Base-by-base conservation (phyloP, 805 yeast species). In the Kockiozyma suomiensis region DNA sequence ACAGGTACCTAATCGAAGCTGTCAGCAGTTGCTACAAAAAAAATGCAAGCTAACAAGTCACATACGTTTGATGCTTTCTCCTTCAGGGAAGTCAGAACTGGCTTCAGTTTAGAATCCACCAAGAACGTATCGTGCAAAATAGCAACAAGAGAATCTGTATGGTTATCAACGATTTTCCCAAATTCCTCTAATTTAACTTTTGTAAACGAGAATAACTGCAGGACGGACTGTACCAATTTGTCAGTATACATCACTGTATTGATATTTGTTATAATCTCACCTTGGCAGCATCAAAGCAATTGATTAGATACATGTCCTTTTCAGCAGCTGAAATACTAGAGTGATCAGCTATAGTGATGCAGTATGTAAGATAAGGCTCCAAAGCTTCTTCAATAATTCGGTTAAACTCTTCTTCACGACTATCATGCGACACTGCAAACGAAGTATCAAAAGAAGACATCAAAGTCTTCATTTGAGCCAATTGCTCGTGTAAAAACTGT, bases 401-500 rank as follows among this genome's bases (percentile, higher is more conserved):
- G 32, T 59, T 56, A 35, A 71, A 51, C 17, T 52, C 64, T 19
- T 60, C 41, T 7, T 67, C 64, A 21, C 59, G 48, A n/a, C 48
- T 38, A 28, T 56, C 59, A 15, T 56, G 56, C 17, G 65, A 56
- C 26, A 56, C 55, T 8, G 66, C 58, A 26, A 70, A 65, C 32
- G 77, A 72, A 17, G 70, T 59, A 50, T 76, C 78, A 52, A 74
- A 74, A 37, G 74, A 71, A 28, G 83, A 84, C 62, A 87, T 79
- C 1, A 89, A 72, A 0, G 83, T 83, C 58, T 86, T 76, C 30
- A 87, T 76, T 15, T 83, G 86, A 0, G 82, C 75, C 50, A 87
- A 79, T 66, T 86, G 84, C n/a, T 83, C 86, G 50, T 81, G 76
- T 23, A 88, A 74, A 91, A 96, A 92, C 61, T 88, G 96, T 0